Base-by-base conservation (phyloP, 805 yeast species). In the Ogataea allantospora region DNA sequence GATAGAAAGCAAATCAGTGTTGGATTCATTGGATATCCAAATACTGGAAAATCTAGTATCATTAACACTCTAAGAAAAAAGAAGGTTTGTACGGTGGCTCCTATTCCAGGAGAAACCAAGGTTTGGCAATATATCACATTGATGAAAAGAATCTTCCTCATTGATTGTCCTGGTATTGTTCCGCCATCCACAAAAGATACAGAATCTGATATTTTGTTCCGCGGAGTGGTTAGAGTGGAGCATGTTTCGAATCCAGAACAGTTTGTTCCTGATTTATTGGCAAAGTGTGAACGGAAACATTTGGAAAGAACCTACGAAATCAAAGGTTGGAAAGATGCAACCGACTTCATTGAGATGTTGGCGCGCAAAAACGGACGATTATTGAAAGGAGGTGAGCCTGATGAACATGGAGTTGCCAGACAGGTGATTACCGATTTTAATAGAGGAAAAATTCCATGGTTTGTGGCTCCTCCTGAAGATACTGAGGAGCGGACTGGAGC, bases 161-260 rank as follows among this genome's bases (percentile, higher is more conserved):
- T 91, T 55, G 99, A 91, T 67, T 93, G 99, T 71, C 99, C 99
- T 2, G 99, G 99, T 66, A 91, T 91, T 58, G 99, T 91, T 14
- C 99, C 99, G 7, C 99, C 99, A 18, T 84, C 95, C 12, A 60
- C 80, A 19, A 88, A 81, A 55, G 99, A 93, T 61, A 66, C 91
- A 1, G 95, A 88, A 60, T 80, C 95, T 18, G 98, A 91, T 63
- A 88, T 91, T 54, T 63, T 91, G 49, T 86, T 91, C 66, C 79
- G 96, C 63, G 99, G 99, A 60, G 99, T 93, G 13, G 99, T 91
- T 2, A 83, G 99, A 68, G 96, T 91, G n/a, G 99, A 91, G 62
- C 95, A 91, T 58, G 98, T 93, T 32, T 77, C 95, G 0, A 72
- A 86, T 56, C 97, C 99, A 5, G 99, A 91, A 65, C 96, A 89